Evolutionary conservation across 345 rosid species (phyloP).

Genomic region (Sisymbrium altissimum): DNA sequence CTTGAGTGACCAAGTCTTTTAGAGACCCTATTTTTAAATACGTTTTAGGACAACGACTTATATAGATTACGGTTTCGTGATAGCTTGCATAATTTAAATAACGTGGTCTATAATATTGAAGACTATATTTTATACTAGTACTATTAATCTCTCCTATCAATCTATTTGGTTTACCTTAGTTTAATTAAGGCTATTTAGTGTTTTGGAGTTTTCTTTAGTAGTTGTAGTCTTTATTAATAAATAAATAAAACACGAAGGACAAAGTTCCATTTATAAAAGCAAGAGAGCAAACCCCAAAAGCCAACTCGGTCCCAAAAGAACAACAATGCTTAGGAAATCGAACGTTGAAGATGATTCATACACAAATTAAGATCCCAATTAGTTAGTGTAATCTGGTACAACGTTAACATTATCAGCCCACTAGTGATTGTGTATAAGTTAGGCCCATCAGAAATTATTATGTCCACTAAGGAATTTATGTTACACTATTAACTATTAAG

Average conservation of each 20-base stretch:
- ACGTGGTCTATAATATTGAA: neutral
- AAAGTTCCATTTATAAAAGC: too few relatives aligned
- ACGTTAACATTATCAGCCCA: neutral
- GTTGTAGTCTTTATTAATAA: too few relatives aligned
- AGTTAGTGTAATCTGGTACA: neutral
- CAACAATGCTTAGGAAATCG: neutral
- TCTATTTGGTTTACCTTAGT: too few relatives aligned
- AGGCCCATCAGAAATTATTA: neutral
- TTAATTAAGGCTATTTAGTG: too few relatives aligned
- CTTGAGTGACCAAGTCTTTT: too few relatives aligned
- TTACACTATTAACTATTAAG: too few relatives aligned
- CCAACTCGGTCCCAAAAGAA: neutral
- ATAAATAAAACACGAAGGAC: too few relatives aligned
- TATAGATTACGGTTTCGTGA: neutral
- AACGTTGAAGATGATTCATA: neutral
- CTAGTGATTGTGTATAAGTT: neutral
- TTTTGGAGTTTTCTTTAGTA: too few relatives aligned
- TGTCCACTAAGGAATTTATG: neutral
- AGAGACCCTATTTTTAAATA: too few relatives aligned
- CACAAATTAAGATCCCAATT: neutral
- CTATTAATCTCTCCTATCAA: too few relatives aligned
- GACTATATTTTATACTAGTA: too few relatives aligned
- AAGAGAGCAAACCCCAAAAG: neutral
- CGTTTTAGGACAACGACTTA: neutral
- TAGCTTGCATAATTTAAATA: neutral